Percentiles rank a stretch among this genome's conserved stretches.
These are phyloP conservation scores for Raphidocelis subcapitata DNA, from an alignment of 139 green algal genomes.

Conservation along the genomic window DNA sequence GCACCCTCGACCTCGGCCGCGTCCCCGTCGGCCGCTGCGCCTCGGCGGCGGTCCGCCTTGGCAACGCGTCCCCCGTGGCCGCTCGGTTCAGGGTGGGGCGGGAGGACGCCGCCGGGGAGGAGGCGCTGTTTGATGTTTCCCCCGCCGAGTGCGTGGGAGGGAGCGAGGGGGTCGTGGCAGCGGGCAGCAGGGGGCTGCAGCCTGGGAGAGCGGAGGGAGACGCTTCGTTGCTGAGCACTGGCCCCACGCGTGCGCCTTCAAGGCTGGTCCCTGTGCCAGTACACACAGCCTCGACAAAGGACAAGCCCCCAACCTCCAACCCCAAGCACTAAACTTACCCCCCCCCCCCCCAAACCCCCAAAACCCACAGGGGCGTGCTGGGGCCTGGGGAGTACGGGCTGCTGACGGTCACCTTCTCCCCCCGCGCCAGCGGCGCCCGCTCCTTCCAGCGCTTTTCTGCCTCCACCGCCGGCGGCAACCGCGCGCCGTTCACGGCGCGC, in stretches of 20 bases:
- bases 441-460: conserved; percentile 54
- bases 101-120: neutral
- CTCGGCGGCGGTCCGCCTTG: conserved; percentile 45
- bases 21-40: conserved; percentile 56
- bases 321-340: too few species aligned
- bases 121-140: neutral
- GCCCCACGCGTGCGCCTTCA: too few species aligned
- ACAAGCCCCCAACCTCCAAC: too few species aligned
- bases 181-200: too few species aligned
- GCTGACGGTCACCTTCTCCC: conserved; percentile 54
- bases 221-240: too few species aligned
- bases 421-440: conserved; percentile 49
- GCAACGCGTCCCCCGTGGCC: conserved; percentile 55
- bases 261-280: too few species aligned
- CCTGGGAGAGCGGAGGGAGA: too few species aligned
- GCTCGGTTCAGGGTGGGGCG: conserved; percentile 51
- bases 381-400: conserved; percentile 45
- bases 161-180: too few species aligned
- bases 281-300: too few species aligned
- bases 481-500: conserved; percentile 34
- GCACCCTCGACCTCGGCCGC: conserved; percentile 52
- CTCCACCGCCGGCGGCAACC: conserved; percentile 56
- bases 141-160: too few species aligned
- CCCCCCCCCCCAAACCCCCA: too few species aligned
- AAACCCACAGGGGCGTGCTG: conserved; percentile 37